These are phyloP conservation scores for Cladorrhinum sp. DNA, from an alignment of 2,329 filamentous ascomycete species.

Conservation along the genomic window DNA sequence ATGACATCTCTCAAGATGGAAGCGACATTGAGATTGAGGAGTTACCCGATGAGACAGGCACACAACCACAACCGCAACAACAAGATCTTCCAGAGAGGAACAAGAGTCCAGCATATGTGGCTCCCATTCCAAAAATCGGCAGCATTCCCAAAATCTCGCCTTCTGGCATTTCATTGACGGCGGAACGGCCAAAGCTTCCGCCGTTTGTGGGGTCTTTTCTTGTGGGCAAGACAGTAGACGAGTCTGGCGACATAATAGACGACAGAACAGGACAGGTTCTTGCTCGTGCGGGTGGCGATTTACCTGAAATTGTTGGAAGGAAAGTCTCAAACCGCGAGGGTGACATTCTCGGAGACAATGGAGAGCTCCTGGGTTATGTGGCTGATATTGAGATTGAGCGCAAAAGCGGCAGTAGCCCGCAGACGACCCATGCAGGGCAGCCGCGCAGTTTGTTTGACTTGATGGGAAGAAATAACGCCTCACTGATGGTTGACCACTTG, in stretches of 20 bases:
- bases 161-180: conserved; percentile 28
- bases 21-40: conserved; percentile 6
- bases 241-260: conserved; percentile 53
- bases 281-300: conserved; percentile 51
- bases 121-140: conserved; percentile 38
- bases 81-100: conserved; percentile 13
- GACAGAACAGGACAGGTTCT: conserved; percentile 47
- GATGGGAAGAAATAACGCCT: conserved; percentile 33
- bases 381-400: conserved; percentile 38
- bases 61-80: not conserved
- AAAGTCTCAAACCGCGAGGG: conserved; percentile 44
- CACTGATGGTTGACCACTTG: conserved; percentile 41
- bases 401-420: conserved; percentile 21
- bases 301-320: conserved; percentile 53
- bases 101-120: conserved; percentile 37
- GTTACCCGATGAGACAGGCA: not conserved
- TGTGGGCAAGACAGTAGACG: conserved; percentile 48
- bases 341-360: conserved; percentile 44
- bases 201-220: conserved; percentile 34
- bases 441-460: conserved; percentile 34
- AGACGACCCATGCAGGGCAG: conserved; percentile 14
- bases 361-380: conserved; percentile 44
- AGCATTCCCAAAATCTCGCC: conserved; percentile 35
- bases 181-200: conserved; percentile 31
- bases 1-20: conserved; percentile 13